A percentile compares a stretch with the other conserved stretches of the same genome.
These are phyloP conservation scores for Ciborinia camelliae DNA, from an alignment of 2,329 filamentous ascomycete genomes.

Conservation along the genomic window DNA sequence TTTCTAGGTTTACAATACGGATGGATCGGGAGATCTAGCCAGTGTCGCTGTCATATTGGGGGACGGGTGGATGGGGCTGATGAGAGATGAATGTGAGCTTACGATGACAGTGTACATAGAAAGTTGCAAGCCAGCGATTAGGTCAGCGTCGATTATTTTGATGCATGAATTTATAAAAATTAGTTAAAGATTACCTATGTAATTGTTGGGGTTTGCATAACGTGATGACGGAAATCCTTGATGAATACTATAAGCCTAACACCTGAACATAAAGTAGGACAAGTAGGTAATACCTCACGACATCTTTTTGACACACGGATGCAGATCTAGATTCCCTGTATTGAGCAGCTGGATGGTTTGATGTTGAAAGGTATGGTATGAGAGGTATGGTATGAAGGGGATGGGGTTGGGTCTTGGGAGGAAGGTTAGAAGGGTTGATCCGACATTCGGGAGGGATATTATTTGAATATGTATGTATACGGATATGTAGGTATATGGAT, in stretches of 20 bases:
- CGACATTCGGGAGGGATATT: not conserved
- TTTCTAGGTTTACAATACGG: conserved; percentile 8
- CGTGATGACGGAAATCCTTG: no score
- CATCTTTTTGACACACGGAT: no score
- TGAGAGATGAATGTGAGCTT: not conserved
- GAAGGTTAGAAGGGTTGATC: not conserved
- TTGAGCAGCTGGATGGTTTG: no score
- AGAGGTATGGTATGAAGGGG: no score
- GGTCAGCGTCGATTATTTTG: not conserved
- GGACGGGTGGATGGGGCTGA: not conserved
- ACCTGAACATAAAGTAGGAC: no score
- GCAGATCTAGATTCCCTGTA: no score
- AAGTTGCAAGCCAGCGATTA: not conserved
- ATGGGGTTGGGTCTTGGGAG: not conserved
- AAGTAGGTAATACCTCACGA: no score
- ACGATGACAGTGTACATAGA: not conserved
- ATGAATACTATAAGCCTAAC: no score
- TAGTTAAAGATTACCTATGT: not conserved
- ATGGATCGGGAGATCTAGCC: not conserved
- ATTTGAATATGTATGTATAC: not conserved
- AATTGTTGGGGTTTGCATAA: no score
- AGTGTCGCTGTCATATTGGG: not conserved
- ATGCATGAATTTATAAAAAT: not conserved
- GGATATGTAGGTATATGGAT: not conserved
- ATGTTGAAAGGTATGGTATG: no score